These are phyloP conservation scores for Glomus cerebriforme DNA, from an alignment of 192 early-diverging fungal species.

Conservation along the genomic window DNA sequence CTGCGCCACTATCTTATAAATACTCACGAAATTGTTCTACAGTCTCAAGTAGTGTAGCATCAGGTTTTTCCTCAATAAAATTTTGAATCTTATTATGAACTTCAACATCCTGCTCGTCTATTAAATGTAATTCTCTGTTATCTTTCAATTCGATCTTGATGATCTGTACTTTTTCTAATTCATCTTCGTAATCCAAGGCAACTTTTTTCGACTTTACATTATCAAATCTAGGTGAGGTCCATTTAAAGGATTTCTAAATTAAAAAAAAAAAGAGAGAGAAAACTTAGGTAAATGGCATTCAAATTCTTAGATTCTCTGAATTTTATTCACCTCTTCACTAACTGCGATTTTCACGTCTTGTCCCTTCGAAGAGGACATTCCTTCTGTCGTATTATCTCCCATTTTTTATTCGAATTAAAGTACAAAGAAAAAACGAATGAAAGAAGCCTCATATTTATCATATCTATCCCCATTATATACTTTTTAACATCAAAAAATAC, in stretches of 20 bases:
- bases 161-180: not conserved
- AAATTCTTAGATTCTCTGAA: too few relatives aligned
- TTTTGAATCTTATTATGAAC: slow-evolving; percentile 36
- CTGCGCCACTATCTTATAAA: not conserved
- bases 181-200: not conserved
- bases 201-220: not conserved
- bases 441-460: not conserved
- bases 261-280: not conserved
- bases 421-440: too few relatives aligned
- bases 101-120: slow-evolving; percentile 35
- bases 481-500: not conserved
- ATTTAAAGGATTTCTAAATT: not conserved
- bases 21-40: slow-evolving; percentile 39
- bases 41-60: slow-evolving; percentile 34
- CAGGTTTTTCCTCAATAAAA: slow-evolving; percentile 31
- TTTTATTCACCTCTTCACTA: too few relatives aligned
- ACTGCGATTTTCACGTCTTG: too few relatives aligned
- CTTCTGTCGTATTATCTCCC: too few relatives aligned
- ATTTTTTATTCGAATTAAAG: too few relatives aligned
- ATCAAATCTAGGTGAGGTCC: too few relatives aligned
- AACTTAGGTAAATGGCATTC: too few relatives aligned
- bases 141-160: slow-evolving; percentile 30
- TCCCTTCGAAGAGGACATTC: too few relatives aligned
- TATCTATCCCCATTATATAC: not conserved
- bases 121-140: slow-evolving; percentile 30